Evolutionary conservation across 2,329 filamentous ascomycete genomes (phyloP).

Genomic region (Madurella mycetomatis): DNA sequence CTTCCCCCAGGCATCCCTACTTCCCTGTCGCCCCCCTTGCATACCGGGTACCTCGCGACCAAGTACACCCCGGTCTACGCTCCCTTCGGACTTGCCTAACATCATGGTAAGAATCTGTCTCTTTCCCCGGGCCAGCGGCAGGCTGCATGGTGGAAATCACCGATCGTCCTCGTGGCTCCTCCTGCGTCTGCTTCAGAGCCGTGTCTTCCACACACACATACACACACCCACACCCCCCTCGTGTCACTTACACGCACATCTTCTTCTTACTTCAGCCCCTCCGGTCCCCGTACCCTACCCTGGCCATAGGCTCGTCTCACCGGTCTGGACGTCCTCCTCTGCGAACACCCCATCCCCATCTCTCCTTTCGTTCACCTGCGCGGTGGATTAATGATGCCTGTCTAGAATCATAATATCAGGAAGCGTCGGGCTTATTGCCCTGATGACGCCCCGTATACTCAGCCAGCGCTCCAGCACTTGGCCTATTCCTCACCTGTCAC

Average conservation of each 20-base stretch:
- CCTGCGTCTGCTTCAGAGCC: slow-evolving; percentile 8
- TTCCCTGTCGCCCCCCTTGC: slow-evolving; percentile 17
- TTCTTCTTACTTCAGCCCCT: slow-evolving; percentile 21
- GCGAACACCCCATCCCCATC: slow-evolving; percentile 19
- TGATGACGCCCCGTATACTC: slow-evolving; percentile 36
- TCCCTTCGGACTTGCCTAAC: slow-evolving; percentile 31
- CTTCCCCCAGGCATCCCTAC: slow-evolving; percentile 9
- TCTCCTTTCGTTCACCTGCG: slow-evolving; percentile 30
- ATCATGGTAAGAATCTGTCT: slow-evolving; percentile 45
- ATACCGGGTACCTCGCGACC: slow-evolving; percentile 21
- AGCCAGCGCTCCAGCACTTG: slow-evolving; percentile 34
- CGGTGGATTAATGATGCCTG: slow-evolving; percentile 40
- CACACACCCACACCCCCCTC: slow-evolving; percentile 15
- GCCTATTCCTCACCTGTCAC: slow-evolving; percentile 20
- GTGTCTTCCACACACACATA: slow-evolving; percentile 11
- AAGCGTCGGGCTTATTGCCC: slow-evolving; percentile 42
- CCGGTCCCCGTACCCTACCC: slow-evolving; percentile 19
- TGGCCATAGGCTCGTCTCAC: slow-evolving; percentile 21
- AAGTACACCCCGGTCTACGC: slow-evolving; percentile 18
- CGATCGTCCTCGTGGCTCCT: slow-evolving; percentile 17
- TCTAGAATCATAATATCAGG: slow-evolving; percentile 35
- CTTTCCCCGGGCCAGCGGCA: slow-evolving; percentile 38
- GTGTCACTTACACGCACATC: slow-evolving; percentile 21
- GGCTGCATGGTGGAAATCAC: slow-evolving; percentile 45
- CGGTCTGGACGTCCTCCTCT: slow-evolving; percentile 22